These are phyloP conservation scores for Globisporangium emineosum DNA, from an alignment of 352 stramenopile genomes.

Conservation along the genomic window DNA sequence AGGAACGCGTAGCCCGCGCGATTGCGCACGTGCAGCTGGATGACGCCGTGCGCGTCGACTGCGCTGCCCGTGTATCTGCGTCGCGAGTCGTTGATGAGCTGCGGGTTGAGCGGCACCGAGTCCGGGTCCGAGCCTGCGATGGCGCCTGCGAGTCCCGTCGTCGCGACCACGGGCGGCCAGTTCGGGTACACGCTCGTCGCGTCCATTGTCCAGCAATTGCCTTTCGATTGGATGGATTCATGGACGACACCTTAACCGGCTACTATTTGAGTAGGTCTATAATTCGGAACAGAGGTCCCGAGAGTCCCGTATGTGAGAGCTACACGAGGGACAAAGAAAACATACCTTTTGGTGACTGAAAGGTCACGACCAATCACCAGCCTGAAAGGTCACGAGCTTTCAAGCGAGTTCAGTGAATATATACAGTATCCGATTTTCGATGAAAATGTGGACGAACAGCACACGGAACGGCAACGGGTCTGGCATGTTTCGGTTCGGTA, in stretches of 20 bases:
- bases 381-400: no score
- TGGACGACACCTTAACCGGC: neutral
- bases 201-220: slow-evolving; percentile 38
- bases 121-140: slow-evolving; percentile 45
- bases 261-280: neutral
- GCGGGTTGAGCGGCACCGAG: slow-evolving; percentile 41
- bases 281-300: neutral
- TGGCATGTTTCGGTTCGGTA: no score
- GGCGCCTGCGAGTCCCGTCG: slow-evolving; percentile 45
- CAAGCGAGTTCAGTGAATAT: no score
- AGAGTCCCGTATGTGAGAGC: neutral
- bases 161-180: slow-evolving; percentile 42
- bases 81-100: slow-evolving; percentile 50
- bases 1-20: slow-evolving; percentile 45
- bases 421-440: no score
- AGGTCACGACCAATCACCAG: no score
- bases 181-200: slow-evolving; percentile 55
- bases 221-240: neutral
- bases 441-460: no score
- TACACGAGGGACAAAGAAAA: neutral
- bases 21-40: slow-evolving; percentile 59
- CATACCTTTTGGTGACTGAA: no score
- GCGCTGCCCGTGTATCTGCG: slow-evolving; percentile 30
- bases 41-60: slow-evolving; percentile 45
- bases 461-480: no score